A percentile compares a stretch with the other conserved stretches of the same genome.
Conservation (phyloP, 208 protist species). For the Leishmania martiniquensis region DNA sequence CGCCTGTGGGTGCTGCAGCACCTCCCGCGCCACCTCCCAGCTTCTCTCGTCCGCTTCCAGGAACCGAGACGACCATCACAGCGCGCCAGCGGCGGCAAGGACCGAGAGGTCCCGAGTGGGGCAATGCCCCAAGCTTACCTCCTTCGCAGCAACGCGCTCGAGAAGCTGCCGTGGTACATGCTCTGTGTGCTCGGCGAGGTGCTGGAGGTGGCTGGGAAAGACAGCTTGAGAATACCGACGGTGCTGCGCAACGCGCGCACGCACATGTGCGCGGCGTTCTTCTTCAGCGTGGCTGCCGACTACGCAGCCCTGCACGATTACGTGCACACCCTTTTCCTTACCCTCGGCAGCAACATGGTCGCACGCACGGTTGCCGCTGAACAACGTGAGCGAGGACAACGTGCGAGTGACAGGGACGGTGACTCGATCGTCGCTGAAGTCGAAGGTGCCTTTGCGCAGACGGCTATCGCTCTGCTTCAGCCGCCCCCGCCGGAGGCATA, state of each 20-base stretch:
- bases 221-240: not conserved
- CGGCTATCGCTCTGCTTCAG: constrained; percentile 16
- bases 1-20: constrained; percentile 56
- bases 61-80: not conserved
- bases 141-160: constrained; percentile 33
- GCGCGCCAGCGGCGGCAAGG: not conserved
- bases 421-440: not conserved
- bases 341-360: constrained; percentile 23
- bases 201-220: not conserved
- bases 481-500: constrained; percentile 4
- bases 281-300: constrained; percentile 13
- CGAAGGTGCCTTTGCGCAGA: constrained; percentile 7
- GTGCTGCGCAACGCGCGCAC: constrained; percentile 6
- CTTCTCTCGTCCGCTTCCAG: constrained; percentile 60
- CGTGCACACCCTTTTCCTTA: constrained; percentile 35
- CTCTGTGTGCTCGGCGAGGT: constrained; percentile 26
- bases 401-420: not conserved
- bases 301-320: constrained; percentile 36
- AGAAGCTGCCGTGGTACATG: constrained; percentile 47
- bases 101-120: not conserved
- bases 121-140: constrained; percentile 39
- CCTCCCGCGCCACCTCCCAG: constrained; percentile 50
- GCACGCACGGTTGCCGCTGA: constrained; percentile 15
- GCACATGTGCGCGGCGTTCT: constrained; percentile 10
- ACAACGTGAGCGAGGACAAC: not conserved